These are phyloP conservation scores for Umbilicus rupestris DNA, from an alignment of 164 flowering plant genomes.

Conservation along the genomic window DNA sequence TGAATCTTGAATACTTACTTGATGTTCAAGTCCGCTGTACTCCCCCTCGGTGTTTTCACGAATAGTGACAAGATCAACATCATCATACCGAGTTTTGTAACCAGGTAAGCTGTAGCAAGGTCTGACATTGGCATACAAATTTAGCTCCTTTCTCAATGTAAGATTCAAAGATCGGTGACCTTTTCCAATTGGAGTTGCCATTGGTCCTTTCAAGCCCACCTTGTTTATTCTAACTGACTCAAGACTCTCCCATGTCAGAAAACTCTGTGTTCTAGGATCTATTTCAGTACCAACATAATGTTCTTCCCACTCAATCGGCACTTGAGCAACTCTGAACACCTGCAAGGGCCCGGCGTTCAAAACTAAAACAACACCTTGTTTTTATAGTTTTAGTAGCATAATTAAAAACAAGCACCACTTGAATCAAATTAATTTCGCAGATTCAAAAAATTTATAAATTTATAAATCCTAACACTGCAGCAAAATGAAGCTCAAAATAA, in stretches of 20 bases:
- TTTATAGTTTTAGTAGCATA: too few species aligned
- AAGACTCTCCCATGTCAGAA: slow-evolving; percentile 90
- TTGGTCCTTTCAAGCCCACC: slow-evolving; percentile 92
- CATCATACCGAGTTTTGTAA: slow-evolving; percentile 86
- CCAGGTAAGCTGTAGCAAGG: slow-evolving; percentile 97
- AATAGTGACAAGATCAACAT: slow-evolving; percentile 84
- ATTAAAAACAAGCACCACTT: neutral
- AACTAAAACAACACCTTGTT: neutral
- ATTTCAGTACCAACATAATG: slow-evolving; percentile 72
- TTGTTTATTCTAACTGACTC: slow-evolving; percentile 77
- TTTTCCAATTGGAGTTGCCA: slow-evolving; percentile 98
- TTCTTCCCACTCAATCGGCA: slow-evolving; percentile 95
- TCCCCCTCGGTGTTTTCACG: slow-evolving; percentile 99
- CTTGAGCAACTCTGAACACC: slow-evolving; percentile 71
- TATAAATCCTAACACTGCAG: too few species aligned
- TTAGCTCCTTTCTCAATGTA: slow-evolving; percentile 86
- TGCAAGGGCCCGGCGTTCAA: slow-evolving; percentile 14
- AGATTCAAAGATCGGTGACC: slow-evolving; percentile 95
- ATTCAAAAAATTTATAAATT: too few species aligned
- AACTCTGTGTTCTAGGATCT: slow-evolving; percentile 90
- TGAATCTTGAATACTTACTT: slow-evolving; percentile 35
- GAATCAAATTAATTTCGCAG: too few species aligned
- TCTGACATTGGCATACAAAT: slow-evolving; percentile 88
- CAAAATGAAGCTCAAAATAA: too few species aligned
- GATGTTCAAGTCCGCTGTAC: slow-evolving; percentile 96